These are phyloP conservation scores for Alnus rubra DNA, from an alignment of 306 rosid genomes.

Conservation along the genomic window DNA sequence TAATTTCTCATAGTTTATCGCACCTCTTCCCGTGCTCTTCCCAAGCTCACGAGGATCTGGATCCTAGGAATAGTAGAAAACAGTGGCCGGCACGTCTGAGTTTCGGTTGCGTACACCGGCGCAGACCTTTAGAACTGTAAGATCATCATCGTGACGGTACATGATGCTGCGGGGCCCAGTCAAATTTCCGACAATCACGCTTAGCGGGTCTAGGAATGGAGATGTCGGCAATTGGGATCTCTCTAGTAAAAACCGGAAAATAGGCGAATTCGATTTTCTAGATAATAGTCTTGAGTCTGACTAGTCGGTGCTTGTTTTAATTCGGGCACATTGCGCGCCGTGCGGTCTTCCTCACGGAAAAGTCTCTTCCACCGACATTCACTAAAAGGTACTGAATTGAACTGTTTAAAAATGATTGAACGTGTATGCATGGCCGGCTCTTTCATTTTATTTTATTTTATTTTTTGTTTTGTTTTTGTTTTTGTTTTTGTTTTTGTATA, in stretches of 20 bases:
- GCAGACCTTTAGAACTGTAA: background rate
- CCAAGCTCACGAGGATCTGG: background rate
- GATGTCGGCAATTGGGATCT: background rate
- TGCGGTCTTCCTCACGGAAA: background rate
- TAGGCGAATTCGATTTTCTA: background rate
- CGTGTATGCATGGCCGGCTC: too few relatives aligned
- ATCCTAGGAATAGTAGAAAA: background rate
- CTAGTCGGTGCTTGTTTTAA: background rate
- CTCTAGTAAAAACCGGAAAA: background rate
- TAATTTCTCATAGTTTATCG: too few relatives aligned
- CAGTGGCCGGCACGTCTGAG: constrained; percentile 14
- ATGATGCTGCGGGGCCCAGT: background rate
- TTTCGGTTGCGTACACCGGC: background rate
- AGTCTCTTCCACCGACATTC: background rate
- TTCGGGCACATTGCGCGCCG: background rate
- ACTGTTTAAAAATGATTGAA: too few relatives aligned
- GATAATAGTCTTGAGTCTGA: background rate
- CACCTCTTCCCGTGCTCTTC: background rate
- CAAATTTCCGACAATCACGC: background rate
- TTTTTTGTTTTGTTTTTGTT: too few relatives aligned
- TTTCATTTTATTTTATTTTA: too few relatives aligned
- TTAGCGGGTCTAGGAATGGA: background rate
- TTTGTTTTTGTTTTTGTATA: too few relatives aligned
- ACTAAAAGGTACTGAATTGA: too few relatives aligned
- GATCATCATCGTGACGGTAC: background rate